These are phyloP conservation scores for Sanghuangporus weigelae DNA, from an alignment of 1,284 basidiomycete genomes.

Conservation along the genomic window DNA sequence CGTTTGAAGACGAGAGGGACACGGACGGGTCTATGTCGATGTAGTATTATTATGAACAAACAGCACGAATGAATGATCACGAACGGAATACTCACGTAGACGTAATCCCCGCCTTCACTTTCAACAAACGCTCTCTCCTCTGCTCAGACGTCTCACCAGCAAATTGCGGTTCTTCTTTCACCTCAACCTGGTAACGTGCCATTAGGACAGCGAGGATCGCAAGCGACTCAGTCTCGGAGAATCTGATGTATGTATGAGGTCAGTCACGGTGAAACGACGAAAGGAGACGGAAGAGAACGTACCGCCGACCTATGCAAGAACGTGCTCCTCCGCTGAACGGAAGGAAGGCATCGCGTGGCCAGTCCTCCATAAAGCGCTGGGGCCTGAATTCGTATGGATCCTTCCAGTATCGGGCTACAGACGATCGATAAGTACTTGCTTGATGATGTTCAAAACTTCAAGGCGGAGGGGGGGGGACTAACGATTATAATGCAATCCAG, in stretches of 20 bases:
- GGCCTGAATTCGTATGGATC: slow-evolving; percentile 47
- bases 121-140: slow-evolving; percentile 25
- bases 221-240: slow-evolving; percentile 15
- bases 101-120: slow-evolving; percentile 20
- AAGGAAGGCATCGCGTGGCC: slow-evolving; percentile 45
- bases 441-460: not conserved
- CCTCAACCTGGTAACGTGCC: slow-evolving; percentile 14
- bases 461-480: slow-evolving; percentile 16
- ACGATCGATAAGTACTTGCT: not conserved
- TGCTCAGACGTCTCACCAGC: slow-evolving; percentile 27
- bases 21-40: slow-evolving; percentile 10
- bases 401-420: slow-evolving; percentile 46
- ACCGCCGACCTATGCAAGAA: slow-evolving; percentile 16
- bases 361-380: slow-evolving; percentile 44
- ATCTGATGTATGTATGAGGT: not conserved
- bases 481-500: slow-evolving; percentile 43
- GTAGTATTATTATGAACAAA: not conserved
- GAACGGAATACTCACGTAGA: slow-evolving; percentile 22
- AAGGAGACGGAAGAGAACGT: not conserved
- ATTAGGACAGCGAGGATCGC: slow-evolving; percentile 15
- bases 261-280: not conserved
- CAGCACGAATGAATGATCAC: slow-evolving; percentile 4
- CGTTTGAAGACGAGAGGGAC: slow-evolving; percentile 16
- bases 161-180: slow-evolving; percentile 29
- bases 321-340: slow-evolving; percentile 46